Evolutionary conservation across 495 filamentous ascomycete genomes (phyloP), one percentile per base, ranked within the genome.

Genomic region (Daldinia bambusicola): DNA sequence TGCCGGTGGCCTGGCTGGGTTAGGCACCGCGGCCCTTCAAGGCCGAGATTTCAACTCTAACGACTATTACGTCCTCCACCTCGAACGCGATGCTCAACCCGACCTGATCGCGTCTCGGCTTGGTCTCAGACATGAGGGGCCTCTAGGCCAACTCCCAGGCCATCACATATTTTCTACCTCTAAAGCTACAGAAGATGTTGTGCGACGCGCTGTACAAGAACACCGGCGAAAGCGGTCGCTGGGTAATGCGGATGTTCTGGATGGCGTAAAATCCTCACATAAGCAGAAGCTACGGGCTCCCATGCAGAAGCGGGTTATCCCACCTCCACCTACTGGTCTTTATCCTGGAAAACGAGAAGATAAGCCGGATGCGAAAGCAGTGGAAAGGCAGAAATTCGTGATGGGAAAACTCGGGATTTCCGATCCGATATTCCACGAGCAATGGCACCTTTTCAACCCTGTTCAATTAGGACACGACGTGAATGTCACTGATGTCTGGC

Each of bases 381-480:
- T 90, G 6, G 78, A 84, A 41, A 78, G 81, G 58, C 91, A 91
- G 72, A 80, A 83, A 30, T 81, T 90, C 6, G 83, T 97, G 32
- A 87, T 89, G 26, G 74, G 83, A 16, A 80, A 83, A 0, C 84
- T 99, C 20, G 84, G 81, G 2, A 98, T 99, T 71, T 80, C 80
- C 18, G 95, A 99, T 75, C 95, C 95, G 18, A 95, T 97, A 32
- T 99, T 98, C 80, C 80, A 85, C 14, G 91, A 95, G 48, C 95
- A 99, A 78, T 99, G 95, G 95, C 95, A 99, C 87, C 83, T 99
- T 12, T 91, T 89, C 81, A 99, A 99, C 77, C 84, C 90, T 1
- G 74, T 90, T 8, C 89, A 97, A 75, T 74, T 88, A 13, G 95
- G 94, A 12, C 92, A 98, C 79, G 95, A 98, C 78, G 85, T 99